A percentile compares a stretch with the other conserved stretches of the same genome.
These are phyloP conservation scores for Strobilomyces confusus DNA, from an alignment of 768 basidiomycete species.

Conservation along the genomic window DNA sequence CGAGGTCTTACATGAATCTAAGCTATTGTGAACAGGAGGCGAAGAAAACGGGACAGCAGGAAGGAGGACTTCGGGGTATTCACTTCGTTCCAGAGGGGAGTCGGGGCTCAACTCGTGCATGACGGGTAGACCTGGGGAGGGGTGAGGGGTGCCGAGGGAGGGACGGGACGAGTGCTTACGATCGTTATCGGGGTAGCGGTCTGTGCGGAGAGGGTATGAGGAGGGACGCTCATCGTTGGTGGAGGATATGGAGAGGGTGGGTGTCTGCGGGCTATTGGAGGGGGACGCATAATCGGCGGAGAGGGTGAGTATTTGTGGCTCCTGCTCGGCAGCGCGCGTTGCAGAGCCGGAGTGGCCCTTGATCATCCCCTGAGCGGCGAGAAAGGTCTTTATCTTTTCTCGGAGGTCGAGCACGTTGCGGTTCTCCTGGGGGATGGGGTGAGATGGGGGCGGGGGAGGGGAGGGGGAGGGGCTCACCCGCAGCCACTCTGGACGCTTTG, in stretches of 20 bases:
- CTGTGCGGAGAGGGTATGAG: conserved; percentile 30
- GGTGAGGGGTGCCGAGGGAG: background rate
- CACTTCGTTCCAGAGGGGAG: conserved; percentile 30
- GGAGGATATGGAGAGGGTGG: conserved; percentile 44
- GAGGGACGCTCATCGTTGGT: conserved; percentile 37
- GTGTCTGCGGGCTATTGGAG: conserved; percentile 41
- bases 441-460: background rate
- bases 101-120: conserved; percentile 32
- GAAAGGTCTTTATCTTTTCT: conserved; percentile 75
- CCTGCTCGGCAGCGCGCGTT: conserved; percentile 53
- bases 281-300: conserved; percentile 43
- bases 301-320: conserved; percentile 49
- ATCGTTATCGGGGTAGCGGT: conserved; percentile 28
- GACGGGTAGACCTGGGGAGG: conserved; percentile 23
- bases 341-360: conserved; percentile 79
- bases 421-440: conserved; percentile 49
- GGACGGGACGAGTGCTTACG: conserved; percentile 15
- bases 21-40: conserved; percentile 44
- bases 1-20: conserved; percentile 72
- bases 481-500: conserved; percentile 82
- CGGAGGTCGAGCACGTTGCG: conserved; percentile 64
- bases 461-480: conserved; percentile 43
- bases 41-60: conserved; percentile 28
- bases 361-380: conserved; percentile 84
- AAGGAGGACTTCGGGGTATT: conserved; percentile 29